Conservation (phyloP, 129 eudicot species). For the Centrapalus pauciflorus region DNA sequence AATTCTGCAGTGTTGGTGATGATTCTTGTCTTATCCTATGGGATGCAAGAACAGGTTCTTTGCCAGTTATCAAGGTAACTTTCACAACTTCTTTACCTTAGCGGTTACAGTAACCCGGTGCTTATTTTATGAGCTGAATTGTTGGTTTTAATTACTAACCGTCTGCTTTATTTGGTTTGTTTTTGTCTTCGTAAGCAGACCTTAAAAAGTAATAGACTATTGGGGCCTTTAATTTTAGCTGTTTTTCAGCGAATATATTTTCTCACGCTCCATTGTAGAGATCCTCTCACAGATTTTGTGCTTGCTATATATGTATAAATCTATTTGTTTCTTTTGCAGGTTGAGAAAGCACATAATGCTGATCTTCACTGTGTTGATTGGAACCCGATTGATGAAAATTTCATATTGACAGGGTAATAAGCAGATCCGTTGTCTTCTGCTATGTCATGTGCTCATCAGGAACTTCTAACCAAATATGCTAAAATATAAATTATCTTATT, state of each 20-base stretch:
- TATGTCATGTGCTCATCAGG: background rate
- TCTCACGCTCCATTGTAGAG: background rate
- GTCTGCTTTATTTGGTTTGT: background rate
- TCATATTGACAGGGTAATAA: conserved; percentile 77
- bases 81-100: background rate
- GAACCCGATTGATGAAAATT: conserved; percentile 75
- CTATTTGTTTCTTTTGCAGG: conserved; percentile 35
- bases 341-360: conserved; percentile 93
- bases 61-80: conserved; percentile 70
- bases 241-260: background rate
- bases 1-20: conserved; percentile 94
- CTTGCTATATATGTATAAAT: background rate
- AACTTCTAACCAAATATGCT: background rate
- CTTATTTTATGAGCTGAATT: background rate
- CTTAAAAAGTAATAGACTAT: background rate
- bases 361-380: conserved; percentile 98
- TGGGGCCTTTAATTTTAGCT: background rate
- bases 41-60: conserved; percentile 81
- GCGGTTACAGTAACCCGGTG: background rate
- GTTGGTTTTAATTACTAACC: background rate
- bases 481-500: background rate
- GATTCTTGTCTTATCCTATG: conserved; percentile 93
- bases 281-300: background rate
- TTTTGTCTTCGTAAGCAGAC: background rate
- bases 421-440: background rate